These are phyloP conservation scores for Mychonastes homosphaera DNA, from an alignment of 139 green algal genomes.

Conservation along the genomic window DNA sequence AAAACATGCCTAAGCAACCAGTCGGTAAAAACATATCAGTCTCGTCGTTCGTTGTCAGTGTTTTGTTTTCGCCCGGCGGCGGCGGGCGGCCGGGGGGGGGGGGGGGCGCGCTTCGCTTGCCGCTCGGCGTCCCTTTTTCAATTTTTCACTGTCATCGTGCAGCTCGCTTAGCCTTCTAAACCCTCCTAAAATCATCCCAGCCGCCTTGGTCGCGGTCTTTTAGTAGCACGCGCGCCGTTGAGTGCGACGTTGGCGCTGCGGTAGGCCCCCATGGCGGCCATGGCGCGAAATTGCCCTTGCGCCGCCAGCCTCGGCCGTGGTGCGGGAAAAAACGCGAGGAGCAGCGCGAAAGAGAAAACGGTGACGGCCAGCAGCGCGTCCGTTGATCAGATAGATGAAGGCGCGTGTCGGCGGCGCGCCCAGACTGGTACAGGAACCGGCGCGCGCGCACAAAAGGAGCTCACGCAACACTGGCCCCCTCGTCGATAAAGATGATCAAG, in stretches of 20 bases:
- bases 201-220: slow-evolving; percentile 25
- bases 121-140: too few relatives aligned
- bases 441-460: slow-evolving; percentile 39
- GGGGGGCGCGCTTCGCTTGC: too few relatives aligned
- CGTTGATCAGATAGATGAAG: slow-evolving; percentile 33
- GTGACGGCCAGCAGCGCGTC: slow-evolving; percentile 24
- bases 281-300: slow-evolving; percentile 13
- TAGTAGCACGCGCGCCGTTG: slow-evolving; percentile 33
- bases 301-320: slow-evolving; percentile 8
- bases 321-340: slow-evolving; percentile 12
- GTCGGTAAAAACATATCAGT: too few relatives aligned
- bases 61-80: too few relatives aligned
- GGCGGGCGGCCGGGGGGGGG: too few relatives aligned
- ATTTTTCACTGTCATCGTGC: too few relatives aligned
- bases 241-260: slow-evolving; percentile 25
- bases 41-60: too few relatives aligned
- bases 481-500: too few relatives aligned
- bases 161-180: too few relatives aligned
- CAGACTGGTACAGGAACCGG: slow-evolving; percentile 39
- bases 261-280: slow-evolving; percentile 26
- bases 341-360: slow-evolving; percentile 23
- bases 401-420: slow-evolving; percentile 7
- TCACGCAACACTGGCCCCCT: too few relatives aligned
- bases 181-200: slow-evolving; percentile 5
- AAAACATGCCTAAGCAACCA: too few relatives aligned